These are phyloP conservation scores for Boletus fagicola DNA, from an alignment of 768 basidiomycete genomes.

Conservation along the genomic window DNA sequence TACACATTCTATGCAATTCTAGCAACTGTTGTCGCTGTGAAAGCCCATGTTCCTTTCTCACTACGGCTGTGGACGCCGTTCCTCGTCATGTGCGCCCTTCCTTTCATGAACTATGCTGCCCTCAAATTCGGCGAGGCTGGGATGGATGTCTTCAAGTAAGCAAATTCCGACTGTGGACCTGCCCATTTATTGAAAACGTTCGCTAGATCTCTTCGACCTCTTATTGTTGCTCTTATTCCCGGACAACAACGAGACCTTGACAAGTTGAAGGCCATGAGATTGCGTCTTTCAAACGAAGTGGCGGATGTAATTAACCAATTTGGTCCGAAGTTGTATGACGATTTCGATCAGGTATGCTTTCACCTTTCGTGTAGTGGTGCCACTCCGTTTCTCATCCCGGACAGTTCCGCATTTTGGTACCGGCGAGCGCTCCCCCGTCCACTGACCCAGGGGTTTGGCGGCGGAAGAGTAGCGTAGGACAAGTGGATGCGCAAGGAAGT, in stretches of 20 bases:
- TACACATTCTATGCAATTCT: constrained; percentile 82
- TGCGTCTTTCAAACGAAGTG: constrained; percentile 78
- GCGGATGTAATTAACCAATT: constrained; percentile 83
- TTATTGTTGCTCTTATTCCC: constrained; percentile 83
- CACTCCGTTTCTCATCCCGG: constrained; percentile 2
- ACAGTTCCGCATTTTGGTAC: constrained; percentile 77
- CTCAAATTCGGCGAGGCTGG: constrained; percentile 98
- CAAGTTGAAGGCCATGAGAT: constrained; percentile 69
- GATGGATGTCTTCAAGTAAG: constrained; percentile 94
- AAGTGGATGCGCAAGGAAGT: constrained; percentile 82
- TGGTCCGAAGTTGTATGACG: constrained; percentile 81
- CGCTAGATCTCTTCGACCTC: constrained; percentile 82
- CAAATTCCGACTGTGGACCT: constrained; percentile 8
- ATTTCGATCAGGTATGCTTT: constrained; percentile 72
- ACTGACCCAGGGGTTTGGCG: constrained; percentile 73
- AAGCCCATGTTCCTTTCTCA: constrained; percentile 57
- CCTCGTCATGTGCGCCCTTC: constrained; percentile 67
- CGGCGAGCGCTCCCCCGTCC: constrained; percentile 81
- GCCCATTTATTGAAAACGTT: constrained; percentile 11
- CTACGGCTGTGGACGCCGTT: constrained; percentile 78
- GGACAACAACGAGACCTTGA: constrained; percentile 83
- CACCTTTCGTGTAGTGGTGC: not conserved
- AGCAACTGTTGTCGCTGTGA: constrained; percentile 70
- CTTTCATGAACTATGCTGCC: constrained; percentile 89
- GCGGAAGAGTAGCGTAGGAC: constrained; percentile 76